Percentiles rank a stretch among this genome's conserved stretches.
Conservation (phyloP, 768 basidiomycete genomes). For the Lentinula guzmanii region DNA sequence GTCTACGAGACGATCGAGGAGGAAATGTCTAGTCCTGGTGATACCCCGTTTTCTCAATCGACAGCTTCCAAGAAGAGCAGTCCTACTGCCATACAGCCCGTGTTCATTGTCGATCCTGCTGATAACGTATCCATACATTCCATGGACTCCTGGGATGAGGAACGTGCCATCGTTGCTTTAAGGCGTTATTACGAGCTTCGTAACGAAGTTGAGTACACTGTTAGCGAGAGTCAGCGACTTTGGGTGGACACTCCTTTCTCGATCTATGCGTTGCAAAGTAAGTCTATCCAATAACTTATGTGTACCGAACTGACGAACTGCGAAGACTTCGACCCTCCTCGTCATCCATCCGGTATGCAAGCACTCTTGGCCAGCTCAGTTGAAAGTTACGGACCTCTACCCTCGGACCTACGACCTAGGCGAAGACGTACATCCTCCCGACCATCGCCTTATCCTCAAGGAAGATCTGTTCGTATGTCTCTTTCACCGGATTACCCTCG, state of each 20-base stretch:
- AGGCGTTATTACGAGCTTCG: slow-evolving; percentile 64
- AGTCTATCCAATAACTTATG: slow-evolving; percentile 19
- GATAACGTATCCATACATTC: slow-evolving; percentile 45
- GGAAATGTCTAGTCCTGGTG: slow-evolving; percentile 38
- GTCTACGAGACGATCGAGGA: slow-evolving; percentile 81
- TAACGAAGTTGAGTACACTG: slow-evolving; percentile 61
- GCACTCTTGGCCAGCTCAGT: slow-evolving; percentile 70
- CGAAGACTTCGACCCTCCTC: slow-evolving; percentile 67
- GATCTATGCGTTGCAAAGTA: slow-evolving; percentile 66
- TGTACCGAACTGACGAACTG: slow-evolving; percentile 7
- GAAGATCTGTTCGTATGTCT: slow-evolving; percentile 38
- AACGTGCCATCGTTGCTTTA: slow-evolving; percentile 56
- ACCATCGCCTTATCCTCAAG: slow-evolving; percentile 64
- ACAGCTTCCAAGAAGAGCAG: slow-evolving; percentile 27
- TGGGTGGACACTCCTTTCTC: slow-evolving; percentile 77
- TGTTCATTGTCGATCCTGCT: slow-evolving; percentile 51
- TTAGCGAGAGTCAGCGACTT: slow-evolving; percentile 55
- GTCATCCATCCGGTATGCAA: slow-evolving; percentile 59
- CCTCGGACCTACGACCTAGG: slow-evolving; percentile 57
- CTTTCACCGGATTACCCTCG: slow-evolving; percentile 36
- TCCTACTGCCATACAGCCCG: slow-evolving; percentile 31
- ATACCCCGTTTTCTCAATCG: slow-evolving; percentile 20
- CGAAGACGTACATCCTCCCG: slow-evolving; percentile 68
- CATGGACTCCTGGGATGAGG: slow-evolving; percentile 58
- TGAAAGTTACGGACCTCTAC: slow-evolving; percentile 66